A percentile compares a stretch with the other conserved stretches of the same genome.
These are phyloP conservation scores for Mucor circinelloides DNA, from an alignment of 371 early-diverging fungal genomes.

Conservation along the genomic window DNA sequence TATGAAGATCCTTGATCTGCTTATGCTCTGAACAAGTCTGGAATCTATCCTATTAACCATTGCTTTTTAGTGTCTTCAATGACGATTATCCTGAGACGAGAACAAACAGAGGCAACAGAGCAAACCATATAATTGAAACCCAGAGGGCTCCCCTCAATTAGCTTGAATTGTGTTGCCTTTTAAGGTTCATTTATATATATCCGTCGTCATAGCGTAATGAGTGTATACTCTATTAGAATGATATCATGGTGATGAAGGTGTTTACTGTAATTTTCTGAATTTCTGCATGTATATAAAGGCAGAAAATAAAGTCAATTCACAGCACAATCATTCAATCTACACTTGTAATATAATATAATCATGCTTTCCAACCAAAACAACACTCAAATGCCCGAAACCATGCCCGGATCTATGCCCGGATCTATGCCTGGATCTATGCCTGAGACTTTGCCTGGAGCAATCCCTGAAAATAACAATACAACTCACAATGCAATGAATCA, in stretches of 20 bases:
- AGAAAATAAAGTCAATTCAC: neutral
- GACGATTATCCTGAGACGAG: neutral
- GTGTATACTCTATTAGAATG: neutral
- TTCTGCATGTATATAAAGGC: neutral
- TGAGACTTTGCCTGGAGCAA: neutral
- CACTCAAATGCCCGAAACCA: conserved; percentile 6
- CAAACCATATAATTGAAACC: neutral
- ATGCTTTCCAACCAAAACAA: conserved; percentile 1
- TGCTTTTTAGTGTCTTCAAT: neutral
- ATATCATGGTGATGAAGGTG: conserved; percentile 12
- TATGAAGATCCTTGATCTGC: neutral
- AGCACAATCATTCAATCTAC: neutral
- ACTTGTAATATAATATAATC: neutral
- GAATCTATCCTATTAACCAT: neutral
- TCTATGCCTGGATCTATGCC: conserved; percentile 11
- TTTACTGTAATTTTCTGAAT: neutral
- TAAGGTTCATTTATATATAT: neutral
- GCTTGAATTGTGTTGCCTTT: neutral
- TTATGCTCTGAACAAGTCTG: neutral
- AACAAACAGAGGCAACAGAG: too few relatives aligned
- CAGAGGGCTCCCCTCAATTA: neutral
- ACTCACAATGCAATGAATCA: neutral
- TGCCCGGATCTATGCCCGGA: conserved; percentile 1
- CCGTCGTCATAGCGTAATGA: neutral
- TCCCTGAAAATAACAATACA: neutral